Base-by-base conservation (phyloP, 371 early-diverging fungal species). In the Phascolomyces articulosus region DNA sequence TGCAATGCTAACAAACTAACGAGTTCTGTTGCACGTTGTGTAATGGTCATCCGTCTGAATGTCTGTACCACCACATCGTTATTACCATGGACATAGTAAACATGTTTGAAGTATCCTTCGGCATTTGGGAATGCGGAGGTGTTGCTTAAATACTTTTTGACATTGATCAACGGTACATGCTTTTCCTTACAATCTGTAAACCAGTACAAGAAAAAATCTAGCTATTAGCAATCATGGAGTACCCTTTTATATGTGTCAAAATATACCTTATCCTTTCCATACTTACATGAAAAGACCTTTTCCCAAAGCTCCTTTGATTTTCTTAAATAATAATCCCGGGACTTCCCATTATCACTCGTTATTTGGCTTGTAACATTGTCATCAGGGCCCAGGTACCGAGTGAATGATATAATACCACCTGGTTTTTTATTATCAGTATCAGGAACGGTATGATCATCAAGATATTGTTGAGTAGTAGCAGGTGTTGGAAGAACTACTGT, bases 101-200 rank as follows among this genome's bases (percentile, higher is more conserved):
- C 79, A 55, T 75, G 77, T 47, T 83, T 83, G 27, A 83, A 78
- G 48, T 64, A 79, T 0, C 82, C 82, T 66, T 77, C 80, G 1
- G 79, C 76, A 44, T 78, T 75, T 10, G 79, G 75, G 23, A 67
- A 67, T 2, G 73, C 26, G 3, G 73, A 69, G 9, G 68, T 72
- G 41, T 73, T 64, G 15, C 63, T 63, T 8, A 59, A 56, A 38
- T 83, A 83, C 27, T 69, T 70, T 16, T 62, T 60, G 2, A 78
- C 70, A 56, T 72, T 62, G 11, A 65, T 65, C 3, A 78, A 60
- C 1, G 68, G 64, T 0, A 82, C 72, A 27, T 68, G 24, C 49
- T 74, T 75, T 34, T 75, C 64, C 7, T 44, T 51, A 31, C 75
- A 68, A 34, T 63, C 72, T 71, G 11, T 9, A 34, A 34, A n/a